Evolutionary conservation across 306 rosid species (phyloP).

Genomic region (Lathyrus oleraceus): DNA sequence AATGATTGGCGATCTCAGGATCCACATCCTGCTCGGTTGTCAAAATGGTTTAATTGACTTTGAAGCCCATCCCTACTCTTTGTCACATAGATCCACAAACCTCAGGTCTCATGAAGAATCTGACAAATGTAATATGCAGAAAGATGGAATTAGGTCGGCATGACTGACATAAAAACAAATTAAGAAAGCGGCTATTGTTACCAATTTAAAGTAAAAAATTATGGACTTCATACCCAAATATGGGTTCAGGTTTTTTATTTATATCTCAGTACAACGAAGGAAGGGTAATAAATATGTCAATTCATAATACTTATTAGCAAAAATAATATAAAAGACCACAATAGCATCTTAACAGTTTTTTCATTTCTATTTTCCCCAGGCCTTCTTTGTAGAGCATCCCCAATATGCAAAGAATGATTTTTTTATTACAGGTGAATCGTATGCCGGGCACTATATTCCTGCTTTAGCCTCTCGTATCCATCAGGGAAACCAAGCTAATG

Average conservation of each 20-base stretch:
- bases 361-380: slow-evolving; percentile 41
- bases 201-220: neutral
- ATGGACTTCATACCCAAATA: slow-evolving; percentile 4
- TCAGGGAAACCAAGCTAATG: slow-evolving; percentile 78
- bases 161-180: neutral
- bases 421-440: slow-evolving; percentile 87
- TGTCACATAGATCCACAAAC: neutral
- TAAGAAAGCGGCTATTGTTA: slow-evolving; percentile 6
- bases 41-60: no score
- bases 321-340: slow-evolving; percentile 14
- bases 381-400: slow-evolving; percentile 83
- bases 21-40: no score
- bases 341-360: neutral
- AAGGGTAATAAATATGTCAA: neutral
- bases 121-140: slow-evolving; percentile 9
- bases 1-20: no score
- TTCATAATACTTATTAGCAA: neutral
- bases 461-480: slow-evolving; percentile 85
- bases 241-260: slow-evolving; percentile 19
- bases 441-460: slow-evolving; percentile 94
- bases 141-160: neutral
- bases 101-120: neutral
- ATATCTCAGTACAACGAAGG: slow-evolving; percentile 3
- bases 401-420: slow-evolving; percentile 71
- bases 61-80: neutral